Conservation (phyloP, 495 filamentous ascomycete species). For the Neurospora tetraspora region DNA sequence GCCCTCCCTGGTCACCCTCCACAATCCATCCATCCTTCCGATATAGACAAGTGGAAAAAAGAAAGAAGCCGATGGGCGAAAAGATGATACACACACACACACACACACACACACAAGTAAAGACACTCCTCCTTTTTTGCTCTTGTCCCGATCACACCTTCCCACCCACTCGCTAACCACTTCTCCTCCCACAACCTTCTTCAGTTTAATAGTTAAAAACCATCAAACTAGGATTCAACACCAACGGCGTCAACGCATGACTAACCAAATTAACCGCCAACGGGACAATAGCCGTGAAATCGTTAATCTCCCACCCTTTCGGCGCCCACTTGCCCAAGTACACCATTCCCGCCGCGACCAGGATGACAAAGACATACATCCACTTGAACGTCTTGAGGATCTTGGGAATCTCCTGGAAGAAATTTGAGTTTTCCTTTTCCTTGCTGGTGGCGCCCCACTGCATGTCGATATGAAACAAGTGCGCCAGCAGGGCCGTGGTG, state of each 20-base stretch:
- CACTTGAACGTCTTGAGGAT: conserved; percentile 62
- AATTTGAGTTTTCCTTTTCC: conserved; percentile 57
- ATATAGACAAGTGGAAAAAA: neutral
- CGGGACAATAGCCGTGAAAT: conserved; percentile 64
- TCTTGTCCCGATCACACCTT: too few species aligned
- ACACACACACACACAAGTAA: neutral
- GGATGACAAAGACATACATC: conserved; percentile 50
- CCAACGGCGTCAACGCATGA: conserved; percentile 58
- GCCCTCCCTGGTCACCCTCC: neutral
- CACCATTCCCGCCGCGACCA: conserved; percentile 51
- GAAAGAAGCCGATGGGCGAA: neutral
- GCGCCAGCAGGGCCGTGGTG: conserved; percentile 48
- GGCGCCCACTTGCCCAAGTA: conserved; percentile 53
- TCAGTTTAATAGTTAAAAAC: conserved; percentile 54
- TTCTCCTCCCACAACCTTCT: neutral
- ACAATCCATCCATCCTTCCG: neutral
- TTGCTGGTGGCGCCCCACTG: conserved; percentile 56
- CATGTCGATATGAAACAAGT: conserved; percentile 58
- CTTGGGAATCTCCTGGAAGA: conserved; percentile 66
- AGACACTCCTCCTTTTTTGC: neutral
- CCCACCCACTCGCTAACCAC: neutral
- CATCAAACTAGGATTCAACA: conserved; percentile 65
- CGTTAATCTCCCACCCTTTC: conserved; percentile 50
- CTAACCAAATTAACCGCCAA: conserved; percentile 54
- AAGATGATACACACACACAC: neutral